Evolutionary conservation across 2,329 filamentous ascomycete genomes (phyloP).

Genomic region (Sporothrix schenckii): DNA sequence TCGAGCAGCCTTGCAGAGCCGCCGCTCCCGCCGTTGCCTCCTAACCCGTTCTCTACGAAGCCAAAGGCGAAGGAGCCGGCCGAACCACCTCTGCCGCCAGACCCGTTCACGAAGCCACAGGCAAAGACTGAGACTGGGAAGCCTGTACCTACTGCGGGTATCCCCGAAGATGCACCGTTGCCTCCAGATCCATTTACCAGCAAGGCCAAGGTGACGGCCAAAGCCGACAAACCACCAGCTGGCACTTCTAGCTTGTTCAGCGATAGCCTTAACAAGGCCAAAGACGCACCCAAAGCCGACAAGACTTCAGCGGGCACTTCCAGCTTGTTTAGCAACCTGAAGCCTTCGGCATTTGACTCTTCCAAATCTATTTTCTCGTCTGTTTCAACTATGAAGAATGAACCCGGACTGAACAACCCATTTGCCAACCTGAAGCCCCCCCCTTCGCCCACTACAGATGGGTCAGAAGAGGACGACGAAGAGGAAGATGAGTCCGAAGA

Average conservation of each 20-base stretch:
- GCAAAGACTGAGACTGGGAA: background rate
- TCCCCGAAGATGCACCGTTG: conserved; percentile 32
- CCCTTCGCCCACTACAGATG: conserved; percentile 33
- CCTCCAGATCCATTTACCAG: conserved; percentile 44
- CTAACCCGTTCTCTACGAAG: conserved; percentile 43
- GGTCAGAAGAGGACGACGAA: conserved; percentile 37
- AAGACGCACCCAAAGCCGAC: conserved; percentile 37
- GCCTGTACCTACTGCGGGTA: background rate
- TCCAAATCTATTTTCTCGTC: conserved; percentile 34
- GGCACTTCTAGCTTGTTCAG: conserved; percentile 33
- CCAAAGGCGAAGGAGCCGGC: conserved; percentile 34
- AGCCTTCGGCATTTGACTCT: conserved; percentile 15
- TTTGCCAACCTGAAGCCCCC: conserved; percentile 36
- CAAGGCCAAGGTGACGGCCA: conserved; percentile 37
- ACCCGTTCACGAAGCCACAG: conserved; percentile 35
- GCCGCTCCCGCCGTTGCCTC: conserved; percentile 35
- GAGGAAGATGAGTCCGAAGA: conserved; percentile 36
- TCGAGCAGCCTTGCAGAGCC: conserved; percentile 22
- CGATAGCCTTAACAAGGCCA: conserved; percentile 19
- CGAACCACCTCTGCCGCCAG: conserved; percentile 40
- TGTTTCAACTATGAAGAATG: conserved; percentile 13
- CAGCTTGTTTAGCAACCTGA: conserved; percentile 30
- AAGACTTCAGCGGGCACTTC: conserved; percentile 31
- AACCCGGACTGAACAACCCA: conserved; percentile 28
- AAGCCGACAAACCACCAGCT: conserved; percentile 30